Base-by-base conservation (phyloP, 192 early-diverging fungal species). In the Dissophora globulifera region DNA sequence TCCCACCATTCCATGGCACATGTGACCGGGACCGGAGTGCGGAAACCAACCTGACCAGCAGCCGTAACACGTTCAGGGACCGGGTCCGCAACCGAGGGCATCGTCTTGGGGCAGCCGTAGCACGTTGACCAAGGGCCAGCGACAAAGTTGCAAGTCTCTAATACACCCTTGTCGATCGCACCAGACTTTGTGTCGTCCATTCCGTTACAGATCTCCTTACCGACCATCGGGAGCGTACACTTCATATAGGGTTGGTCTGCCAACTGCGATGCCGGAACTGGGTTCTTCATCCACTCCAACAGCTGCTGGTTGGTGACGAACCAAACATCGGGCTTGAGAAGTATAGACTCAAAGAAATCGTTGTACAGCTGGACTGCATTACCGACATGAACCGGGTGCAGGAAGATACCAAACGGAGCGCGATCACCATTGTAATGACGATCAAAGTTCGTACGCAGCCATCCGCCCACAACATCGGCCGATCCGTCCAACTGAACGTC, bases 201-300 rank as follows among this genome's bases (percentile, higher is more conserved):
- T 58, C 91, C 91, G 62, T 93, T 92, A 64, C 91, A 93, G 53
- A 93, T 92, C 64, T 84, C 84, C 25, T 85, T 86, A 26, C 83
- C 82, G 30, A 83, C 82, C 2, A 84, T 83, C 13, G 89, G 87
- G 29, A 69, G 52, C 12, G 57, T 41, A 66, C 90, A 91, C 54
- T 81, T 71, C 87, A 93, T 91, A 78, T 92, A 90, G 15, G 84
- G 68, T 49, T 91, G 89, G 17, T 53, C 51, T 23, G 79, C 85
- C 20, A 93, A 58, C 54, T 92, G 78, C 42, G 72, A 74, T 17
- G 82, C 87, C 1, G 90, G 89, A 11, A 93, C 91, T 32, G 91
- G 91, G 78, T 93, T 92, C 81, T 92, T 68, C 89, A 93, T 92
- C 84, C 90, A 93, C 66, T 87, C 67, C 22, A 93, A 70, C 31